Conservation (phyloP, 2,329 filamentous ascomycete species). For the Colletotrichum eleusines region DNA sequence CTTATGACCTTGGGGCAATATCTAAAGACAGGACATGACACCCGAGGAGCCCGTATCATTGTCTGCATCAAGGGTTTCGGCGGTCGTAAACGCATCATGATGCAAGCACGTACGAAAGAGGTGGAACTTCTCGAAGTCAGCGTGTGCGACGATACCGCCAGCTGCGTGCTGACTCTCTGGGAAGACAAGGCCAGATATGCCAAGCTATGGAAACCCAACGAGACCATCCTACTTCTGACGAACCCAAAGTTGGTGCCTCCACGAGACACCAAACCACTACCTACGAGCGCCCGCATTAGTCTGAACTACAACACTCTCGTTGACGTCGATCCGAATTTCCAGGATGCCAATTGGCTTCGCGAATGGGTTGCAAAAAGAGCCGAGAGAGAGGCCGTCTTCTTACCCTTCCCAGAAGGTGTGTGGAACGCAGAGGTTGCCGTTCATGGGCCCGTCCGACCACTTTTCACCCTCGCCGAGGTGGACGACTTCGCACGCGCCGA, state of each 20-base stretch:
- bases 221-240: slow-evolving; percentile 64
- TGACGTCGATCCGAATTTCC: slow-evolving; percentile 66
- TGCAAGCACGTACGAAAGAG: background rate
- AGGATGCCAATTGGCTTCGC: slow-evolving; percentile 66
- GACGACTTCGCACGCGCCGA: slow-evolving; percentile 55
- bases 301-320: slow-evolving; percentile 60
- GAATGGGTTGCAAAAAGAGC: slow-evolving; percentile 60
- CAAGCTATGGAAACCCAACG: slow-evolving; percentile 58
- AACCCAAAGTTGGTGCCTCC: slow-evolving; percentile 49
- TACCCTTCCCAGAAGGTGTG: slow-evolving; percentile 57
- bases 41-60: slow-evolving; percentile 63
- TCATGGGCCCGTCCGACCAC: slow-evolving; percentile 48
- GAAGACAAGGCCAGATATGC: slow-evolving; percentile 60
- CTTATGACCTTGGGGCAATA: slow-evolving; percentile 70
- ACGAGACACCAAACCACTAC: slow-evolving; percentile 5
- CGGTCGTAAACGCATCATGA: slow-evolving; percentile 60
- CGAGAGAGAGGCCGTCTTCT: slow-evolving; percentile 63
- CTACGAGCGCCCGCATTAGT: slow-evolving; percentile 44
- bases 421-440: slow-evolving; percentile 53
- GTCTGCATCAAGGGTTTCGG: slow-evolving; percentile 71
- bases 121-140: slow-evolving; percentile 60
- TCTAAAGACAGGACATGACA: slow-evolving; percentile 65
- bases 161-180: slow-evolving; percentile 67
- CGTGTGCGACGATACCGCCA: slow-evolving; percentile 69
- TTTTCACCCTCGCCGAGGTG: slow-evolving; percentile 58